Base-by-base conservation (phyloP, 495 filamentous ascomycete genomes). In the Xylaria grammica region DNA sequence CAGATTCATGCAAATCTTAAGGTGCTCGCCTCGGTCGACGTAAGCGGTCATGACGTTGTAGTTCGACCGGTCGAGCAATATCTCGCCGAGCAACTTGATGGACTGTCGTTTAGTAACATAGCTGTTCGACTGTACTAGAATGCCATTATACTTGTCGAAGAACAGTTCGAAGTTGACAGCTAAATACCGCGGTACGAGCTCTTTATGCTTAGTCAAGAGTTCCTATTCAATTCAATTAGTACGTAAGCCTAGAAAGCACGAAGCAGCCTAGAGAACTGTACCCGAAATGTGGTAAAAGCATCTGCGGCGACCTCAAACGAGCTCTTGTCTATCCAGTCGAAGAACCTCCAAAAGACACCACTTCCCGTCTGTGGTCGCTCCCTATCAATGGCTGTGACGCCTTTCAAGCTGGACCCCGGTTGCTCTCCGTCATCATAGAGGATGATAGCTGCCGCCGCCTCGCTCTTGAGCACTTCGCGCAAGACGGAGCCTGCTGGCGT, bases 101-200 rank as follows among this genome's bases (percentile, higher is more conserved):
- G 93, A 97, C 78, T 99, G 96, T 53, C 96, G 87, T 78, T 99
- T 98, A 40, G 96, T 98, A 45, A 99, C 96, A 76, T 99, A 99
- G 67, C 90, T 96, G 65, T 92, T 91, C 32, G 94, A 97, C 68
- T 93, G 89, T 10, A 97, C 85, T 1, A 99, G 85, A n/a, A 90
- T 83, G 22, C 78, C 83, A 78, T 99, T 97, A 82, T 97, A 99
- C 75, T 87, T 87, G 22, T 84, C 76, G 76, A 99, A 98, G 79
- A 99, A 99, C 29, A 91, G 76, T 42, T 91, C 90, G 70, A 96
- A 97, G 76, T 97, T 97, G 51, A 88, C 88, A 30, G 84, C 80
- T 24, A 99, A 84, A 72, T 96, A 99, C 38, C 88, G 84, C 5
- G 94, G 90, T 29, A 98, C 90, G 32, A 98, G 78, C 38, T 85